Evolutionary conservation across 1,284 basidiomycete species (phyloP), one percentile per base, ranked within the genome.

Genomic region (Amylostereum areolatum): DNA sequence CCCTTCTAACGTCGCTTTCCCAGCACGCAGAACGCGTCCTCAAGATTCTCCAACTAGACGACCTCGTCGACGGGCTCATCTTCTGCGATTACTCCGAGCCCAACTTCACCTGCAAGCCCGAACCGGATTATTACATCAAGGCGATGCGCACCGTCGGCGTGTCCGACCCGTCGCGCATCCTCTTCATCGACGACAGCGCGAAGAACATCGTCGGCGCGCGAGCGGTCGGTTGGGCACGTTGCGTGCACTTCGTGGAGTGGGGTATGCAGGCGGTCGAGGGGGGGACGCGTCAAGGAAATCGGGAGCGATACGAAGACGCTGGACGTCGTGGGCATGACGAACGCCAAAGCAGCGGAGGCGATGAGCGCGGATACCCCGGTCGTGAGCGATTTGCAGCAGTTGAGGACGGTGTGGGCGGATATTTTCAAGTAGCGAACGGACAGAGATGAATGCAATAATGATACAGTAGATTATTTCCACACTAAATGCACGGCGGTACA

Each of bases 21-120:
- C 52, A 92, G 85, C 91, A 94, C 63, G 92, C 92, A 4, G 70
- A 79, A 55, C 79, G 92, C 29, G 91, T 93, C 1, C 74, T 95
- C 44, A 71, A 73, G 8, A 88, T 94, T 32, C 72, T 95, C 35
- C 72, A 80, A 43, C 66, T 95, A 10, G 76, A 81, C 18, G 85
- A 92, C 59, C 78, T 83, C 45, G 72, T 95, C 49, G 92, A 95
- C 57, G 89, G 81, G 10, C 64, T 93, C 11, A 78, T 92, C 7
- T 95, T 74, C 60, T 95, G 92, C 61, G 83, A 95, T 66, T 95
- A 95, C 57, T 67, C 73, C 6, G 59, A 79, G 35, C 72, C 77
- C 11, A 64, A 85, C 52, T 91, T 95, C 65, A 73, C 75, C 4
- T 93, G 91, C 71, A 95, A 95, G 61, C 92, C 92, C 7, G 89